Base-by-base conservation (phyloP, 768 basidiomycete species). In the Rhizopogon roseolus region DNA sequence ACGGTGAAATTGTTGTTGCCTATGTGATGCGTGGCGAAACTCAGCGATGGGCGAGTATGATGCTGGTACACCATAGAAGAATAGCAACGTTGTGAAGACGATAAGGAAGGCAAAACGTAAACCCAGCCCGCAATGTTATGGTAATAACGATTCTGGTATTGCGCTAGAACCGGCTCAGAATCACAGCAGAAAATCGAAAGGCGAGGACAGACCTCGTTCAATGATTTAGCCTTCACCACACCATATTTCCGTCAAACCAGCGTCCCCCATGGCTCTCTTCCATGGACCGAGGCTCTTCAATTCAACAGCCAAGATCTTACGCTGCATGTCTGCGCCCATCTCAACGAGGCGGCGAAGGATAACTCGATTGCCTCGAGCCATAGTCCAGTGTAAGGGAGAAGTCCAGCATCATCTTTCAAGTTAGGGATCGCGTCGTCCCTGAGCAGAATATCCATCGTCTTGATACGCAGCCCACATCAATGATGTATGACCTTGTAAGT, bases 391-490 rank as follows among this genome's bases (percentile, higher is more conserved):
- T 36, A 99, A 75, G 2, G 96, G 90, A 1, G 92, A 80, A 99
- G 78, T 0, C 93, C 95, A 0, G 81, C 72, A 61, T 91, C 85
- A 65, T 98, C 97, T 36, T 80, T 80, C 11, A 86, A 69, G 54
- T 84, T 84, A 1, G 86, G 77, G 54, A 83, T 89, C 2, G 97
- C 94, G 3, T 92, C 92, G 60, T 95, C 91, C 53, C 85, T 81
- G 49, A 99, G 78, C 40, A 99, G 72, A 43, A 98, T 69, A 58
- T 98, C 94, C 94, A 64, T 99, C 97, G 43, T 96, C 97, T 67
- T 99, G 97, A 70, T 98, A 99, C 8, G 93, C 92, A 5, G 97
- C 97, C 97, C 97, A 99, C 92, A 98, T 97, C 48, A 98, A 78
- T 0, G 91, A 80, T 0, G 96, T 97, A 66, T 98, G 97, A 0